Percentiles rank a stretch among this genome's conserved stretches.
Evolutionary conservation across 768 basidiomycete genomes (phyloP).

Genomic region (Favolaschia claudopus): DNA sequence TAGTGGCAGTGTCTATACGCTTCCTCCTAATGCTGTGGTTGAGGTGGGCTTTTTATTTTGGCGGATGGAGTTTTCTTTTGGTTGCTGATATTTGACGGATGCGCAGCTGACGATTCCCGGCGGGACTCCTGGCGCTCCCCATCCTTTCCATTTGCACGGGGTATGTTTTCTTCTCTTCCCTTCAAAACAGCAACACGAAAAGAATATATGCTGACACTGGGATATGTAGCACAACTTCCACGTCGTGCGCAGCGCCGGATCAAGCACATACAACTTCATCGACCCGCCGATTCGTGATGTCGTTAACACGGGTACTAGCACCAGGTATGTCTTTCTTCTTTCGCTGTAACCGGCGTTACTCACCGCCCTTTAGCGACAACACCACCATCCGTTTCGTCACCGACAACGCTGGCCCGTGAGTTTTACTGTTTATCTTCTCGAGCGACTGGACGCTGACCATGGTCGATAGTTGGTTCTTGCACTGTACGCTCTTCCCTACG

Average conservation of each 20-base stretch:
- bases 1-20: conserved; percentile 36
- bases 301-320: conserved; percentile 40
- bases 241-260: conserved; percentile 45
- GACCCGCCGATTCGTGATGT: conserved; percentile 66
- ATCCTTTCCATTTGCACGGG: conserved; percentile 42
- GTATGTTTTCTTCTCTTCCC: conserved; percentile 20
- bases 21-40: conserved; percentile 42
- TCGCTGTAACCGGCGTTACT: no score
- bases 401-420: conserved; percentile 42
- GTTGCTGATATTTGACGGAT: conserved; percentile 33
- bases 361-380: no score
- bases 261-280: conserved; percentile 42
- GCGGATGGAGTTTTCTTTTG: conserved; percentile 25
- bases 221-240: conserved; percentile 41
- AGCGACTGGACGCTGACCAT: not conserved
- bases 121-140: conserved; percentile 18
- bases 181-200: not conserved
- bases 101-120: no score
- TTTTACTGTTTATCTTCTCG: conserved; percentile 41
- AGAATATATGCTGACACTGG: not conserved
- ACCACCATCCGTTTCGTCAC: conserved; percentile 48
- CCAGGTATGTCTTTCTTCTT: no score
- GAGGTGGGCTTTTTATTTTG: conserved; percentile 44
- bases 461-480: conserved; percentile 30
- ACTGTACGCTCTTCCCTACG: conserved; percentile 37